Base-by-base conservation (phyloP, 2,329 filamentous ascomycete genomes). In the Aspergillus flavus region DNA sequence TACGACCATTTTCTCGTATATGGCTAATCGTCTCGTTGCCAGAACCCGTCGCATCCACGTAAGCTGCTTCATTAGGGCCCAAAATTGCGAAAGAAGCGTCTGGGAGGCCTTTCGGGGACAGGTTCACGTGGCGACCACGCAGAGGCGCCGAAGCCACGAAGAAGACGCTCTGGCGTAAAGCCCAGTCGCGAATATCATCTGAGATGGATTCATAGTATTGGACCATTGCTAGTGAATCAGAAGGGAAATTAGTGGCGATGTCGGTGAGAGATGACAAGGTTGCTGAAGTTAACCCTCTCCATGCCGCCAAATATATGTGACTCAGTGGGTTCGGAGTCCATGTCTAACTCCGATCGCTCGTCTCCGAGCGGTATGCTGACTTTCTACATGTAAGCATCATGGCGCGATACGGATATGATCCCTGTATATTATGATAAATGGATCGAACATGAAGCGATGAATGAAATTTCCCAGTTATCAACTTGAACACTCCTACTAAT, bases 21-120 rank as follows among this genome's bases (percentile, higher is more conserved):
- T 94, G 91, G 5, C 87, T 83, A 64, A 94, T 89, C 3, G 91
- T 94, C 79, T 94, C 91, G 71, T 84, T 88, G 28, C 91, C 91
- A 36, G 88, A 91, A 34, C 91, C 91, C 1, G 89, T 92, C 64
- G 88, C 85, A 72, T 94, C 91, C 61, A 93, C 82, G 72, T 93
- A 94, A 30, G 87, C 89, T 62, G 84, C 85, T n/a, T 81, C 80
- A 64, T 84, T 89, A 34, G 85, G 81, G 10, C 79, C 77, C 58
- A 91, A 79, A 59, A 91, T 80, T 36, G 85, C 82, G 70, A 91
- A 87, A 32, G 88, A 88, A n/a, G 84, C 79, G 21, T 84, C 81
- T 0, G 86, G 81, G 26, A 89, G 83, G 56, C 91, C 91, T 76
- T 94, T 93, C 56, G 91, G 90, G 0, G 90, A 93, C 61, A 93